Evolutionary conservation across 768 basidiomycete species (phyloP).

Genomic region (Tephrocybe sp.): DNA sequence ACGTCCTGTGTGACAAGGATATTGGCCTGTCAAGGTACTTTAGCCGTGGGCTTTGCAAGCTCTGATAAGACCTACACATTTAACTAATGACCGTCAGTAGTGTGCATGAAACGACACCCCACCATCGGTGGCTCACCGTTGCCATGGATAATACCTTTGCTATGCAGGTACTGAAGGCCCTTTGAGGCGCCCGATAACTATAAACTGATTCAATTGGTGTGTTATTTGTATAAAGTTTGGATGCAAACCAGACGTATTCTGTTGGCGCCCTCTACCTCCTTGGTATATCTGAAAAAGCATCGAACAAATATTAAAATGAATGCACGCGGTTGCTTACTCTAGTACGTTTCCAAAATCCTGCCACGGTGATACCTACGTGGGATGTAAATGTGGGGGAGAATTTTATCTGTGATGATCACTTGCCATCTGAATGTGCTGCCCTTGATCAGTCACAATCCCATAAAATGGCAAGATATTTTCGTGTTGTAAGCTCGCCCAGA

Average conservation of each 20-base stretch:
- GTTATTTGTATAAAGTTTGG: neutral
- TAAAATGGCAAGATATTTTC: slow-evolving; percentile 54
- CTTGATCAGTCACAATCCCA: slow-evolving; percentile 54
- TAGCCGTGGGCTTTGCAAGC: neutral
- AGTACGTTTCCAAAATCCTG: slow-evolving; percentile 56
- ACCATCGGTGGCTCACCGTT: slow-evolving; percentile 43
- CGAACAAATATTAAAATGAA: neutral
- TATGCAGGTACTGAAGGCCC: slow-evolving; percentile 58
- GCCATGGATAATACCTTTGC: slow-evolving; percentile 51
- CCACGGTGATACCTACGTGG: slow-evolving; percentile 56
- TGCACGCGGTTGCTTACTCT: slow-evolving; percentile 31
- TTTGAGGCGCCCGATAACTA: slow-evolving; percentile 53
- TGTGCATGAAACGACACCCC: no score
- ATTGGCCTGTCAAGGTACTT: slow-evolving; percentile 30
- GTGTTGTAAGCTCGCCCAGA: slow-evolving; percentile 52
- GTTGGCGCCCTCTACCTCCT: slow-evolving; percentile 32
- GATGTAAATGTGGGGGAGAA: neutral
- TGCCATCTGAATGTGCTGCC: slow-evolving; percentile 49
- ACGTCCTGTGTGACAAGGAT: slow-evolving; percentile 55
- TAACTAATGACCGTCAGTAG: slow-evolving; percentile 37
- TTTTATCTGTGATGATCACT: slow-evolving; percentile 5
- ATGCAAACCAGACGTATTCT: slow-evolving; percentile 38
- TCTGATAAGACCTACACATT: slow-evolving; percentile 46
- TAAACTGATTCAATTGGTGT: neutral
- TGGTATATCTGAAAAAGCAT: slow-evolving; percentile 37